Percentiles rank a stretch among this genome's conserved stretches.
Conservation (phyloP, 2,329 filamentous ascomycete genomes). For the Lanzia echinophila region DNA sequence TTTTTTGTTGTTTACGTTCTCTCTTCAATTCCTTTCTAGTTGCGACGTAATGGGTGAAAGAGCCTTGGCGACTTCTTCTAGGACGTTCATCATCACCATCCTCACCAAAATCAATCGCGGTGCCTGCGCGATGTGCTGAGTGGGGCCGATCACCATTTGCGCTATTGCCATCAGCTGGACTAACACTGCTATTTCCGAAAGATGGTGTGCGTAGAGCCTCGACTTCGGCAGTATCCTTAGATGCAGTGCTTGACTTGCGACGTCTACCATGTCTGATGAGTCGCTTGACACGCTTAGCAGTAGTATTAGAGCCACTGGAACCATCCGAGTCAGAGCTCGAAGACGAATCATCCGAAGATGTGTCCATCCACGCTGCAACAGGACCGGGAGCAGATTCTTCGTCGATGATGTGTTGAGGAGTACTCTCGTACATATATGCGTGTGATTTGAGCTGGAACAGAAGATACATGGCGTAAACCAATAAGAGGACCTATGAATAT, state of each 20-base stretch:
- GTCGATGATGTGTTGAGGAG: slow-evolving; percentile 86
- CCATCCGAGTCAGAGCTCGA: slow-evolving; percentile 63
- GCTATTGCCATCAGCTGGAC: slow-evolving; percentile 18
- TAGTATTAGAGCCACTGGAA: slow-evolving; percentile 61
- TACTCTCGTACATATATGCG: slow-evolving; percentile 86
- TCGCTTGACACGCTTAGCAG: slow-evolving; percentile 68
- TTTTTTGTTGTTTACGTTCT: slow-evolving; percentile 35
- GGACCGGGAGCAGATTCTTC: slow-evolving; percentile 84
- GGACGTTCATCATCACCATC: slow-evolving; percentile 45
- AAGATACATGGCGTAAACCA: slow-evolving; percentile 79
- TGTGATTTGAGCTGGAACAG: slow-evolving; percentile 90
- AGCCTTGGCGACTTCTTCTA: slow-evolving; percentile 23
- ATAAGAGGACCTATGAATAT: slow-evolving; percentile 54
- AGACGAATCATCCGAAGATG: slow-evolving; percentile 48
- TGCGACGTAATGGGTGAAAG: slow-evolving; percentile 17
- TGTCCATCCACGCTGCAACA: slow-evolving; percentile 73
- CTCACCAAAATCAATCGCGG: slow-evolving; percentile 42
- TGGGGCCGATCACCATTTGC: slow-evolving; percentile 20
- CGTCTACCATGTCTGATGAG: slow-evolving; percentile 58
- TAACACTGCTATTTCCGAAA: slow-evolving; percentile 28
- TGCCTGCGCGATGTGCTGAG: slow-evolving; percentile 25
- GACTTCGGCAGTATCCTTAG: slow-evolving; percentile 46
- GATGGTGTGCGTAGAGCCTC: slow-evolving; percentile 38
- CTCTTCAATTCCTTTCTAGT: slow-evolving; percentile 33
- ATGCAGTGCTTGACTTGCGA: slow-evolving; percentile 70